A percentile compares a stretch with the other conserved stretches of the same genome.
Conservation (phyloP, 208 protist species). For the Trypanosomatidae sp. region DNA sequence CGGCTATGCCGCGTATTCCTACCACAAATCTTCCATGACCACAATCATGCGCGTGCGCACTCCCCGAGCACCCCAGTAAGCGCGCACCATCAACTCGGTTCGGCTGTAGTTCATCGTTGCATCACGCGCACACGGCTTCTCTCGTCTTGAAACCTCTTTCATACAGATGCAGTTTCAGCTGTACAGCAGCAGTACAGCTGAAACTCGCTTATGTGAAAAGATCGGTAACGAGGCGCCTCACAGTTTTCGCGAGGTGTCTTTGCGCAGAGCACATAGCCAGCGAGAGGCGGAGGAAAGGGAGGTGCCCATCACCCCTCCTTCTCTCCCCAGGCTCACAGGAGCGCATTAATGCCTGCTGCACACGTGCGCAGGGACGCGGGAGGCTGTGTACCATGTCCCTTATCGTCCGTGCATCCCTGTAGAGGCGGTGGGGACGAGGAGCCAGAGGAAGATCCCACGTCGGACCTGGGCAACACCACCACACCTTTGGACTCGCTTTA, state of each 20-base stretch:
- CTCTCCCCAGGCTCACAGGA: too few species aligned
- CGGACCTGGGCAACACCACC: not conserved
- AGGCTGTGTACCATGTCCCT: not conserved
- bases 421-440: not conserved
- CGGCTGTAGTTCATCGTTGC: not conserved
- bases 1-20: not conserved
- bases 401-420: not conserved
- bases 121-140: not conserved
- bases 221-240: not conserved
- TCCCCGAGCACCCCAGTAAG: not conserved
- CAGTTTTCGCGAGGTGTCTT: not conserved
- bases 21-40: not conserved
- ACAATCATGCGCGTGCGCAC: not conserved
- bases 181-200: not conserved
- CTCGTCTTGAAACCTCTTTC: not conserved
- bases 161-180: not conserved
- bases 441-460: not conserved
- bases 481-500: not conserved
- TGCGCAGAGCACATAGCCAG: not conserved
- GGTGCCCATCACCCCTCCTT: not conserved
- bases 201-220: not conserved
- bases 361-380: not conserved
- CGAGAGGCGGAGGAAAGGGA: too few species aligned
- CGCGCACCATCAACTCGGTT: too few species aligned
- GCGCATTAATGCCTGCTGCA: not conserved